Evolutionary conservation across 371 early-diverging fungal species (phyloP).

Genomic region (Chytridium lagenaria): DNA sequence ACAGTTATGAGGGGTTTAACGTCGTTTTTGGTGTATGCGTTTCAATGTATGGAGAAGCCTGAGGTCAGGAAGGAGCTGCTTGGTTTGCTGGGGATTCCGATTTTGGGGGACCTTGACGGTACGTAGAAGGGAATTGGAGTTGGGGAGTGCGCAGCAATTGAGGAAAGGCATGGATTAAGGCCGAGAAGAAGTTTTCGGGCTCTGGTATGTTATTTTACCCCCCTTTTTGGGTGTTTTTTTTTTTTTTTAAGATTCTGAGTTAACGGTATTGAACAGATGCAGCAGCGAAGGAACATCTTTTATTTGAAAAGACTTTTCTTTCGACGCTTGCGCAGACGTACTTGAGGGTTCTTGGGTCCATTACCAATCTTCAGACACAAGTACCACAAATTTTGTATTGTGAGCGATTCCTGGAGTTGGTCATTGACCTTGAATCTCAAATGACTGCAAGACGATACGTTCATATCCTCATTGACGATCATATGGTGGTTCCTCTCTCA

Average conservation of each 20-base stretch:
- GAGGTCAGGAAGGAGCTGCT: constrained; percentile 77
- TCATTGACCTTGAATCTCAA: constrained; percentile 86
- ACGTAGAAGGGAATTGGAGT: constrained; percentile 59
- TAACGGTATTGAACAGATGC: constrained; percentile 46
- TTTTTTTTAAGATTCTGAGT: too few relatives aligned
- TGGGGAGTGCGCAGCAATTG: constrained; percentile 56
- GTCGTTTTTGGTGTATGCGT: constrained; percentile 75
- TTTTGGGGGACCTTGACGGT: constrained; percentile 71
- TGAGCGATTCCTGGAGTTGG: constrained; percentile 80
- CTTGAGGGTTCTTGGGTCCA: constrained; percentile 49
- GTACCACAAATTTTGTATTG: constrained; percentile 64
- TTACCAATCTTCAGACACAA: constrained; percentile 10
- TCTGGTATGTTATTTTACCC: background rate
- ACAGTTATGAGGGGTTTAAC: constrained; percentile 59
- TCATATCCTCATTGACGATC: constrained; percentile 80
- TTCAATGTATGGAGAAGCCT: constrained; percentile 80
- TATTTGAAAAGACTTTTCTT: constrained; percentile 66
- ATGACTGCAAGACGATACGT: constrained; percentile 90
- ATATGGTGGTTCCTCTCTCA: constrained; percentile 71
- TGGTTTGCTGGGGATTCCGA: constrained; percentile 70
- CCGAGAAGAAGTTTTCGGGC: constrained; percentile 25
- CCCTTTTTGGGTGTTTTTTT: too few relatives aligned
- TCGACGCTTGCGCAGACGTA: constrained; percentile 64
- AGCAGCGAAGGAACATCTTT: constrained; percentile 52
- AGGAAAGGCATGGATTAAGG: constrained; percentile 37